phyloP scores from a whole-genome alignment of 192 early-diverging fungal species.

The Coemansia sp. region DNA sequence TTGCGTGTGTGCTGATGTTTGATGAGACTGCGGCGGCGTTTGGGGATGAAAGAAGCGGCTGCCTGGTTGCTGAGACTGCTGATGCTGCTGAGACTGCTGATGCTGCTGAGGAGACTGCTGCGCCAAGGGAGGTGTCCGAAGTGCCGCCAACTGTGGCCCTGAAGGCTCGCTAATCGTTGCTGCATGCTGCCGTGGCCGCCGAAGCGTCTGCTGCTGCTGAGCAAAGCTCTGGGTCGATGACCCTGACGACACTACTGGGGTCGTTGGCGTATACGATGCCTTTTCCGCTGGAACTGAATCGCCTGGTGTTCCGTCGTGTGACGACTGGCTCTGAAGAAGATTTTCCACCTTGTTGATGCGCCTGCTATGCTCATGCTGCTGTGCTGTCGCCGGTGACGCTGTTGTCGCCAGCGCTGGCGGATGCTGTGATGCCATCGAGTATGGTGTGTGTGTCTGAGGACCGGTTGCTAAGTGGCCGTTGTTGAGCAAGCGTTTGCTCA shows the following conservation, averaged over 20 bases:
- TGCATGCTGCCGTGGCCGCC: slow-evolving; percentile 46
- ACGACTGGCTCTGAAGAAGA: slow-evolving; percentile 23
- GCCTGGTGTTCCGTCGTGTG: background rate
- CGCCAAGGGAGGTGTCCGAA: slow-evolving; percentile 5
- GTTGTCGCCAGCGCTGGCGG: slow-evolving; percentile 6
- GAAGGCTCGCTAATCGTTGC: slow-evolving; percentile 53
- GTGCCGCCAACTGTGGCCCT: slow-evolving; percentile 20
- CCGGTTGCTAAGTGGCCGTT: slow-evolving; percentile 44
- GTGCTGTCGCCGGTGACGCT: slow-evolving; percentile 15
- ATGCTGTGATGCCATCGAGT: slow-evolving; percentile 12
- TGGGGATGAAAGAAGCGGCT: slow-evolving; percentile 5
- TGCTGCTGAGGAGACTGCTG: slow-evolving; percentile 19
- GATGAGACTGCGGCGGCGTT: slow-evolving; percentile 5
- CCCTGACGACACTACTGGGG: background rate
- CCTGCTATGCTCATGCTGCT: slow-evolving; percentile 11
- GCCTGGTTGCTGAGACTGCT: slow-evolving; percentile 16
- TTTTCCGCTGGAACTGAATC: slow-evolving; percentile 9
- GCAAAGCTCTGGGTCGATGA: slow-evolving; percentile 3
- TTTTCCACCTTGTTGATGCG: slow-evolving; percentile 27
- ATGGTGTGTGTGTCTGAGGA: slow-evolving; percentile 2
- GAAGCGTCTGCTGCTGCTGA: slow-evolving; percentile 13
- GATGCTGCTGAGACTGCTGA: slow-evolving; percentile 36
- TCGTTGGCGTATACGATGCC: slow-evolving; percentile 14
- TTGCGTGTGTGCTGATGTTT: too few species aligned
- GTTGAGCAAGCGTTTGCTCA: slow-evolving; percentile 35